These are phyloP conservation scores for Pythium scleroteichum DNA, from an alignment of 352 stramenopile species.

Conservation along the genomic window DNA sequence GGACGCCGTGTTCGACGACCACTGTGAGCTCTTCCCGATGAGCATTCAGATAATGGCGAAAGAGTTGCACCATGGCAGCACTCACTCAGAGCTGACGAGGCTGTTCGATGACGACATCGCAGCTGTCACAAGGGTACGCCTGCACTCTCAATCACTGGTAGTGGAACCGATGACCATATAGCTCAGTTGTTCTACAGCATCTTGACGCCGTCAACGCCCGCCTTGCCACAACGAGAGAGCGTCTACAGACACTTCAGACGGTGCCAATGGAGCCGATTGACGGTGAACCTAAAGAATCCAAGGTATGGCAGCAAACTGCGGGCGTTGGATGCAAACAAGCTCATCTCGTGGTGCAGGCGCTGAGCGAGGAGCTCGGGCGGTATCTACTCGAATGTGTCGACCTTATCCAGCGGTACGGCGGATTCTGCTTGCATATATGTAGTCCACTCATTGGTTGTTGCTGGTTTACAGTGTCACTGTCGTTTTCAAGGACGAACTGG, in stretches of 20 bases:
- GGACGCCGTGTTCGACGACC: conserved; percentile 34
- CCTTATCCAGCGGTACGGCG: conserved; percentile 36
- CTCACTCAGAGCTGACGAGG: background rate
- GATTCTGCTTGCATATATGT: background rate
- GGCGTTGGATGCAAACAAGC: too few relatives aligned
- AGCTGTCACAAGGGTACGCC: conserved; percentile 15
- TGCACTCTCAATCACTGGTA: background rate
- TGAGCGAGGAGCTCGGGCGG: conserved; percentile 32
- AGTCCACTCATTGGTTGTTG: background rate
- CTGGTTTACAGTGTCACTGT: conserved; percentile 21
- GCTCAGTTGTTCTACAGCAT: conserved; percentile 15
- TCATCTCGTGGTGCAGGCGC: conserved; percentile 3
- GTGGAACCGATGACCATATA: too few relatives aligned
- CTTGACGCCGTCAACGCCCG: conserved; percentile 19
- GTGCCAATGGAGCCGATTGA: conserved; percentile 6
- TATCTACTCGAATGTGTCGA: conserved; percentile 31
- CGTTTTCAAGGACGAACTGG: conserved; percentile 37
- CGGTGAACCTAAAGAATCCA: conserved; percentile 14
- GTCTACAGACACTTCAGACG: conserved; percentile 17
- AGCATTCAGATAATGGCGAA: conserved; percentile 39
- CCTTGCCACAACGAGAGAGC: conserved; percentile 14
- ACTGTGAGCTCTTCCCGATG: conserved; percentile 42
- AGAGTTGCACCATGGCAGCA: conserved; percentile 16
- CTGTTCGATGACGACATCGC: conserved; percentile 28
- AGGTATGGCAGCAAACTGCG: too few relatives aligned